Conservation (phyloP, 140 eudicot genomes). For the Bidens hawaiensis region DNA sequence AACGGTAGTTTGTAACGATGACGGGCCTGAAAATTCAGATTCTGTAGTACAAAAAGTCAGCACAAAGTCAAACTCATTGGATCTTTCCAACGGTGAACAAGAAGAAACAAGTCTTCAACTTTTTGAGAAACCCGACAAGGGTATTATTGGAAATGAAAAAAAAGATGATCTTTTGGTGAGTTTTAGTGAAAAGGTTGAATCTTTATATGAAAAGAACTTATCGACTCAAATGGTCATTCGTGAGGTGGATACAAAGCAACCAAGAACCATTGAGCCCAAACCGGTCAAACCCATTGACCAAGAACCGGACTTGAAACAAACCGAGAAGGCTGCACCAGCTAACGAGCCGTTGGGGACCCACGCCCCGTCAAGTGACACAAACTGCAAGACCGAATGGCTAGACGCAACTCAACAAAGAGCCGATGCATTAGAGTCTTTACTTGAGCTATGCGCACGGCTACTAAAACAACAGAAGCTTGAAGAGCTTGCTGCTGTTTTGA, state of each 20-base stretch:
- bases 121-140: constrained; percentile 27
- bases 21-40: constrained; percentile 45
- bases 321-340: constrained; percentile 33
- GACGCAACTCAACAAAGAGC: constrained; percentile 71
- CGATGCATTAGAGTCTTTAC: constrained; percentile 79
- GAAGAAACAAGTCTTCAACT: constrained; percentile 35
- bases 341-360: constrained; percentile 21
- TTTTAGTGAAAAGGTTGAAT: constrained; percentile 22
- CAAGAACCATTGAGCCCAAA: constrained; percentile 24
- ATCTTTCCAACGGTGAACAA: constrained; percentile 44
- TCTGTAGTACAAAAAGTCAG: constrained; percentile 45
- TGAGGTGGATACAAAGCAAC: constrained; percentile 34
- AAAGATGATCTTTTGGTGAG: constrained; percentile 21
- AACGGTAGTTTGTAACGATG: constrained; percentile 41
- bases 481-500: constrained; percentile 79
- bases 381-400: constrained; percentile 40
- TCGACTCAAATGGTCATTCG: constrained; percentile 17
- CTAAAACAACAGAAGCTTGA: constrained; percentile 80
- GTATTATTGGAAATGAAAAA: constrained; percentile 30
- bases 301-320: constrained; percentile 16
- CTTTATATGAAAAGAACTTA: constrained; percentile 35
- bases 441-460: constrained; percentile 81
- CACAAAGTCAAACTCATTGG: constrained; percentile 32
- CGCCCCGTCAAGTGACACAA: constrained; percentile 23
- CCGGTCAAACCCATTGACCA: constrained; percentile 20